Evolutionary conservation across 805 yeast species (phyloP).

Genomic region (Jamesozyma lodderae): DNA sequence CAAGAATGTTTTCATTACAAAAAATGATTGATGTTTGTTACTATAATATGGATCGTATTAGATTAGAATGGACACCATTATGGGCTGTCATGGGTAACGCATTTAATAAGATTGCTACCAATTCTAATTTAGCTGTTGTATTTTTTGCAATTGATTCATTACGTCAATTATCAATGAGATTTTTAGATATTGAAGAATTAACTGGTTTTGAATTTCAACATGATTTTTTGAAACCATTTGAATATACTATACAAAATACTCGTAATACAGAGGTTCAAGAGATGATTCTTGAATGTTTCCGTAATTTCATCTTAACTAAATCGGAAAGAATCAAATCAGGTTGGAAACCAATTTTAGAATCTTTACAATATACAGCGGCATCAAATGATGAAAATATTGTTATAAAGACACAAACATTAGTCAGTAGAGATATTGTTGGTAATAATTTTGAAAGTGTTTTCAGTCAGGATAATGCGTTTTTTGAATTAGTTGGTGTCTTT

Average conservation of each 20-base stretch:
- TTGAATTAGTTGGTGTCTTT: constrained; percentile 62
- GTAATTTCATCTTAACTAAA: constrained; percentile 73
- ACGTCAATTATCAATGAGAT: constrained; percentile 85
- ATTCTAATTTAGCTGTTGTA: constrained; percentile 64
- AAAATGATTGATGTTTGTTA: constrained; percentile 96
- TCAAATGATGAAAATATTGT: constrained; percentile 49
- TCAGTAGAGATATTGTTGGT: constrained; percentile 46
- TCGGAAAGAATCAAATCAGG: constrained; percentile 77
- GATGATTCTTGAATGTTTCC: constrained; percentile 82
- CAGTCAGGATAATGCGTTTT: constrained; percentile 55
- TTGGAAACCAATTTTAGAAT: constrained; percentile 83
- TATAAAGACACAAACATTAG: constrained; percentile 51
- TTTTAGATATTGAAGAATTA: constrained; percentile 86
- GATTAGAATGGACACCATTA: constrained; percentile 91
- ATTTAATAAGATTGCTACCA: constrained; percentile 78
- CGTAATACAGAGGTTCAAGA: constrained; percentile 65
- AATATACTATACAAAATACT: constrained; percentile 63
- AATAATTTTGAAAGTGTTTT: constrained; percentile 55
- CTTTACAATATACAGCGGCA: constrained; percentile 64
- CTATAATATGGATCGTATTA: constrained; percentile 92
- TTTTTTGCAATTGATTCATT: constrained; percentile 90
- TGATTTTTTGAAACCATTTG: constrained; percentile 87
- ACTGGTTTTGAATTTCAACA: constrained; percentile 93
- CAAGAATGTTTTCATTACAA: constrained; percentile 86
- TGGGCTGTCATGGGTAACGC: constrained; percentile 92